Percentiles rank a stretch among this genome's conserved stretches.
These are phyloP conservation scores for Poa annua DNA, from an alignment of 176 grass and related monocot genomes.

Conservation along the genomic window DNA sequence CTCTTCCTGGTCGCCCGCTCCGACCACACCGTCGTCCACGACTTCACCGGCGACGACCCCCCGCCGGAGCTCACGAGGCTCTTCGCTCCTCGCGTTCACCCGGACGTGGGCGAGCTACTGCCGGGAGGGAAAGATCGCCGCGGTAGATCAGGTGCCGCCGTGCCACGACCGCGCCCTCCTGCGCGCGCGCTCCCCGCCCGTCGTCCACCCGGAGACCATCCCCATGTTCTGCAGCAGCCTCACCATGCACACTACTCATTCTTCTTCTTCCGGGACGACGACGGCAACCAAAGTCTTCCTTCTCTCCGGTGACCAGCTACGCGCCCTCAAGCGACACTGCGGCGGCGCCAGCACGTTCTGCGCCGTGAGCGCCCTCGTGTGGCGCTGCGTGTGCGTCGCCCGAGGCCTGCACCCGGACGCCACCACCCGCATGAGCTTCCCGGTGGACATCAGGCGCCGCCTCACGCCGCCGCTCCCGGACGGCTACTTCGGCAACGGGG, in stretches of 20 bases:
- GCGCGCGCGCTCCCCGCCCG: constrained; percentile 11
- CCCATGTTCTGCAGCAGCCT: neutral
- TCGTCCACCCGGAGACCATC: neutral
- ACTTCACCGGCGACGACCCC: constrained; percentile 25
- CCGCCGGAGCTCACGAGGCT: constrained; percentile 15
- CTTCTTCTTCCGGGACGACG: too few species aligned
- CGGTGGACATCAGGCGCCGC: constrained; percentile 17
- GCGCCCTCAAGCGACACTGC: constrained; percentile 16
- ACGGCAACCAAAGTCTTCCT: neutral
- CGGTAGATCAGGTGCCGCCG: neutral
- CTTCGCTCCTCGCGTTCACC: constrained; percentile 15
- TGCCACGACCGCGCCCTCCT: constrained; percentile 42
- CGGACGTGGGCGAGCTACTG: constrained; percentile 22
- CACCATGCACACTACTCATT: neutral
- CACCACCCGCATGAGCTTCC: constrained; percentile 9
- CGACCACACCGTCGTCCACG: neutral
- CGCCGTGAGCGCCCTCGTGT: constrained; percentile 30
- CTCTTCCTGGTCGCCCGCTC: constrained; percentile 48
- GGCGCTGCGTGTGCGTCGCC: constrained; percentile 39
- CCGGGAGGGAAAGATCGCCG: neutral
- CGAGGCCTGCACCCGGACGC: neutral
- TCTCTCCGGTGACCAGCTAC: constrained; percentile 23
- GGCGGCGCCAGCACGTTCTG: constrained; percentile 35
- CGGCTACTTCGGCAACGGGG: constrained; percentile 41
- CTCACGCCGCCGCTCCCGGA: constrained; percentile 32